These are phyloP conservation scores for Dujonia santamariae DNA, from an alignment of 1,139 yeast genomes.

Conservation along the genomic window DNA sequence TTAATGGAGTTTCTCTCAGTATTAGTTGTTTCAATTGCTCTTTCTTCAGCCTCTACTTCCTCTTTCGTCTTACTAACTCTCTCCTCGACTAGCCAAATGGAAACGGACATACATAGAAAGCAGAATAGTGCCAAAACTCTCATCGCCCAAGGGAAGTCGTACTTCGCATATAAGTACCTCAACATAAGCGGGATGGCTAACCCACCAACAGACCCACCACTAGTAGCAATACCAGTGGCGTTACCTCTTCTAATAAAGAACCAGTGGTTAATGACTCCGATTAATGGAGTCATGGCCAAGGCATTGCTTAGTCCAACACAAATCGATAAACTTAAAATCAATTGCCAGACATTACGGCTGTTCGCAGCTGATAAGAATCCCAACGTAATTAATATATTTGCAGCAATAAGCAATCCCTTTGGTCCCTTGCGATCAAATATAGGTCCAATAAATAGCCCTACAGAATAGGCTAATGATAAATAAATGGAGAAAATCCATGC, in stretches of 20 bases:
- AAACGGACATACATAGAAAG: constrained; percentile 33
- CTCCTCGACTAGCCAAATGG: constrained; percentile 46
- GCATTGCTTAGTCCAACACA: constrained; percentile 57
- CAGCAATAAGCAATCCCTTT: constrained; percentile 37
- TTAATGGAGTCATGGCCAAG: constrained; percentile 52
- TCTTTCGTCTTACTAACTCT: constrained; percentile 27
- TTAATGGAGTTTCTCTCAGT: neutral
- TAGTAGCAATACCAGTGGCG: constrained; percentile 56
- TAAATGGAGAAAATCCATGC: constrained; percentile 72
- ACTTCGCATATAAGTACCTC: constrained; percentile 45
- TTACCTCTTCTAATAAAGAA: constrained; percentile 50
- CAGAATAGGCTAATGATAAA: constrained; percentile 52
- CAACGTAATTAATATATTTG: constrained; percentile 39
- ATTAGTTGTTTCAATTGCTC: constrained; percentile 1
- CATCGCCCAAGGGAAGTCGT: constrained; percentile 64
- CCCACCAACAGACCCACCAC: constrained; percentile 68
- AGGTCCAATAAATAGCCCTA: constrained; percentile 49
- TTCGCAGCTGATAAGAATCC: constrained; percentile 54
- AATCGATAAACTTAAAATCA: constrained; percentile 51
- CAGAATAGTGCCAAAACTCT: constrained; percentile 52
- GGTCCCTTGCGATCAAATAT: constrained; percentile 51
- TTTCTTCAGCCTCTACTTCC: constrained; percentile 3
- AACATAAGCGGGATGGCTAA: constrained; percentile 59
- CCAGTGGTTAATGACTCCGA: constrained; percentile 61
- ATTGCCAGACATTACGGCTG: constrained; percentile 49